Evolutionary conservation across 345 rosid genomes (phyloP).

Genomic region (Anacardium occidentale): DNA sequence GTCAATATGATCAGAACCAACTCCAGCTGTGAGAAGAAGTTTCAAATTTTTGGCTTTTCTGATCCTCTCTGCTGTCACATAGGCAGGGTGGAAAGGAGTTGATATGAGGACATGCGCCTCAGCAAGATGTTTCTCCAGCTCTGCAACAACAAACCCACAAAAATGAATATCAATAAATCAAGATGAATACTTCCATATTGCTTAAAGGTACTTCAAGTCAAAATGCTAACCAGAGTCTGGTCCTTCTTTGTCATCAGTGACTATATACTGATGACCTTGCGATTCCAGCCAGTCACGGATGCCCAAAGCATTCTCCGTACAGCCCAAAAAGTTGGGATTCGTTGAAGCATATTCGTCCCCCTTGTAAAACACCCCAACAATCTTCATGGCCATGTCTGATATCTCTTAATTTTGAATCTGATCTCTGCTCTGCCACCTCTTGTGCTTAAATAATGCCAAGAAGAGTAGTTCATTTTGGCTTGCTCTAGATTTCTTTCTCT

Average conservation of each 20-base stretch:
- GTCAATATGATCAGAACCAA: slow-evolving; percentile 93
- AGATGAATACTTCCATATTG: background rate
- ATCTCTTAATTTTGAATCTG: background rate
- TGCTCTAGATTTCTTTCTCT: background rate
- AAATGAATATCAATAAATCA: background rate
- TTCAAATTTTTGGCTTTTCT: slow-evolving; percentile 83
- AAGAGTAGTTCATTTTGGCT: background rate
- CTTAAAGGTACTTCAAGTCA: background rate
- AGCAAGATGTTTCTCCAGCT: slow-evolving; percentile 82
- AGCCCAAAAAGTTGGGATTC: slow-evolving; percentile 82
- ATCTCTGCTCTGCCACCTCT: background rate
- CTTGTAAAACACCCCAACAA: slow-evolving; percentile 96
- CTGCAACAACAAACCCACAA: slow-evolving; percentile 34
- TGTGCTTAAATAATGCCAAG: background rate
- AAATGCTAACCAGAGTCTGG: slow-evolving; percentile 54
- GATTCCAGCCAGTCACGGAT: slow-evolving; percentile 78
- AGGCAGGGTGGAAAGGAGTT: slow-evolving; percentile 95
- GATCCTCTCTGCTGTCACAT: slow-evolving; percentile 88
- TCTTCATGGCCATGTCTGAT: slow-evolving; percentile 61
- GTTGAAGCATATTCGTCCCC: slow-evolving; percentile 65
- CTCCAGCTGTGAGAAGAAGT: slow-evolving; percentile 91
- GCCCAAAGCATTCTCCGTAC: slow-evolving; percentile 75
- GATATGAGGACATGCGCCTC: slow-evolving; percentile 83
- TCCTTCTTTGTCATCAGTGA: slow-evolving; percentile 95
- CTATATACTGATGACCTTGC: slow-evolving; percentile 79